Evolutionary conservation across 2,329 filamentous ascomycete species (phyloP), one percentile per base, ranked within the genome.

Genomic region (Pseudopyricularia javanii): DNA sequence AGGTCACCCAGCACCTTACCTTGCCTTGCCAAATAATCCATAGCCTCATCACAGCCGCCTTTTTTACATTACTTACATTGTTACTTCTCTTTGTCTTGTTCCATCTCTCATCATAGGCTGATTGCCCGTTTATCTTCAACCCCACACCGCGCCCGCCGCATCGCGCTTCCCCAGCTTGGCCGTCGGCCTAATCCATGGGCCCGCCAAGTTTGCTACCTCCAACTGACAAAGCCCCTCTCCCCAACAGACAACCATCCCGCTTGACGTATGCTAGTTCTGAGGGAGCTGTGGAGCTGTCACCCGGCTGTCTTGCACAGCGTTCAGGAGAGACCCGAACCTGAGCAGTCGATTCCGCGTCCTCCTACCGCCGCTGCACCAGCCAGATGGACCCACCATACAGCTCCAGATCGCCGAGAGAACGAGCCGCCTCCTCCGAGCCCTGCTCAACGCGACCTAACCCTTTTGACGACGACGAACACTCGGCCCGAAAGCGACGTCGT

Each of bases 371-470:
- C 62, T 64, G 62, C 64, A 64, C 64, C 67, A 70, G 64, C 68
- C 75, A 71, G 70, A 79, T 79, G 76, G 75, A 78, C 71, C 72
- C 68, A 65, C 67, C 70, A 64, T 70, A 71, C 63, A 70, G 62
- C 62, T 68, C 71, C 58, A 67, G 69, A 63, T 74, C 78, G 67
- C 69, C 70, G 66, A 73, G 69, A 73, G 76, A 79, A 70, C 76
- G 77, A 67, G 75, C 76, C 62, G 71, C 73, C 67, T 83, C 79
- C 61, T 76, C 77, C 67, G 81, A 85, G 70, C 76, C 78, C 65
- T 74, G 74, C 66, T 78, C 79, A 61, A 80, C 76, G 59, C 76
- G 81, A 57, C 78, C 78, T 51, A 83, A 84, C 58, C 81, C 81
- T 40, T 84, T 83, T 64, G 74, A 82, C 68, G 79, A 82, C 66